Base-by-base conservation (phyloP, 805 yeast genomes). In the Ogataea polymorpha region DNA sequence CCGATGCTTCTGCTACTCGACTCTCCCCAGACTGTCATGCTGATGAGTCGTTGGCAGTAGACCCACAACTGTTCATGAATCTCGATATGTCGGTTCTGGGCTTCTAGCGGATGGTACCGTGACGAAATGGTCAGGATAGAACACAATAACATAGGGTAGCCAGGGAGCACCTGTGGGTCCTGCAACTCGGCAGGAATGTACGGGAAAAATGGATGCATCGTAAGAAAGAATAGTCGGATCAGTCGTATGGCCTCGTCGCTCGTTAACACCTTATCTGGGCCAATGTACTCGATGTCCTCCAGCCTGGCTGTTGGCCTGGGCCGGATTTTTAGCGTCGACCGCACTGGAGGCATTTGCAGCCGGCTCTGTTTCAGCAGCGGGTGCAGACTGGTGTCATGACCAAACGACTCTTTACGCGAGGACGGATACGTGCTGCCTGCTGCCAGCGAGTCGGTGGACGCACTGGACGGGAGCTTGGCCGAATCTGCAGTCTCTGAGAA, bases 11-110 rank as follows among this genome's bases (percentile, higher is more conserved):
- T 67, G 6, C 93, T 85, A 44, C 86, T 81, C 0, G 95, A 93
- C 57, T 87, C 96, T 1, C 95, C 96, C 96, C 96, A 89, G 5
- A 87, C 89, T 0, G 95, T 82, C 61, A 83, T 86, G 3, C 95
- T 84, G 30, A 88, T 82, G 44, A 87, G 68, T 46, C 81, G 61
- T 64, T 87, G 96, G 44, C 90, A 87, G 55, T 84, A 80, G 18
- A 82, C 73, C 97, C 97, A 89, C 34, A 89, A 63, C 39, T 81
- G 71, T 51, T 84, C 88, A 58, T 89, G 97, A 3, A 86, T 71
- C 49, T 76, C 80, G 15, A 82, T 67, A 53, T 82, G 73, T 6
- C 63, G 33, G 24, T 49, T 26, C 6, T 34, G 20, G 16, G 39
- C 33, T 15, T 68, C 74, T 32, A 82, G 69, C 12, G 79, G 65